Evolutionary conservation across 768 basidiomycete genomes (phyloP), one percentile per base, ranked within the genome.

Genomic region (Favolaschia claudopus): DNA sequence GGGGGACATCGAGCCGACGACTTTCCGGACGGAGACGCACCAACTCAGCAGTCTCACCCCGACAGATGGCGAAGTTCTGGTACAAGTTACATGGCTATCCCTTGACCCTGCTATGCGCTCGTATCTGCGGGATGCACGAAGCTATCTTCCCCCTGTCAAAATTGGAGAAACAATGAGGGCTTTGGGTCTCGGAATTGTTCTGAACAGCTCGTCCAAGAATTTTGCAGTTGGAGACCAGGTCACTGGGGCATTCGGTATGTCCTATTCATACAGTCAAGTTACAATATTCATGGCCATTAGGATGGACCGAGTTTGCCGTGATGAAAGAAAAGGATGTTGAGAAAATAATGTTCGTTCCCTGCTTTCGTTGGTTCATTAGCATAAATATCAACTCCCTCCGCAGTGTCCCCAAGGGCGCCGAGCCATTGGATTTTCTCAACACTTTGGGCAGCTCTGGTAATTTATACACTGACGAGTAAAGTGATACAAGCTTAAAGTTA

Each of bases 71-170:
- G 80, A 90, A 60, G 86, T 87, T 8, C 78, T 96, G 42, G 85
- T 98, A n/a, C 83, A 86, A 70, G 86, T 91, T 56, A 86, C 88
- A 43, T 95, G 89, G 79, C 69, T 94, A 29, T 88, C 87, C 31
- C 71, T 97, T 63, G 95, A 97, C 67, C 94, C 95, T 19, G 92
- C 93, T 0, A 93, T 95, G 92, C 83, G 94, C 9, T 86, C 85
- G 13, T 97, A 91, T 82, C 69, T 99, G 47, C 85, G 83, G 60
- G 90, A 93, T 69, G 70, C 69, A 15, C 80, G 94, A 42, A 88
- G 85, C 64, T 93, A 94, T 69, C 45, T 91, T 15, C 84, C 84
- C 14, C 91, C 91, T 9, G 86, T 88, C 5, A 44, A 40, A 55
- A 37, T 48, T 52, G 57, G 52, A 31, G 55, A 84, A 79, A 85